Conservation (phyloP, 1,284 basidiomycete genomes). For the Pseudozyma pruni region DNA sequence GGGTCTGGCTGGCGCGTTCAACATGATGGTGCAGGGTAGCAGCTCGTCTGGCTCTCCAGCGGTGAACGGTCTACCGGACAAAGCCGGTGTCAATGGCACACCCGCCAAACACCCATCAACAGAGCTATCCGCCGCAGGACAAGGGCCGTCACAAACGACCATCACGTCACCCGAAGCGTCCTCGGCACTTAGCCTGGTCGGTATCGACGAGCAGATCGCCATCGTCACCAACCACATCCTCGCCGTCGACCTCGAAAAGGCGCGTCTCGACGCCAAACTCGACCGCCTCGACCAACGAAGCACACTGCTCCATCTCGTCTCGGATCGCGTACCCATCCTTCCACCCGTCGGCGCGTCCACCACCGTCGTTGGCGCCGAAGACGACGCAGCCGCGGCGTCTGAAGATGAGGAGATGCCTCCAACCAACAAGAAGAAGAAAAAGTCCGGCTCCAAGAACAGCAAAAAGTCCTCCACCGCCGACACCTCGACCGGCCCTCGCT, state of each 20-base stretch:
- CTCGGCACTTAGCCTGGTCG: constrained; percentile 12
- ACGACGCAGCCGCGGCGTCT: no score
- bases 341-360: constrained; percentile 22
- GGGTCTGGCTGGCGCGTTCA: constrained; percentile 9
- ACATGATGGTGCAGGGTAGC: neutral
- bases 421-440: constrained; percentile 23
- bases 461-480: constrained; percentile 11
- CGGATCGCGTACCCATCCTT: constrained; percentile 36
- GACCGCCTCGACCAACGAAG: constrained; percentile 41
- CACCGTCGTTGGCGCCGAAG: neutral
- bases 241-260: constrained; percentile 25
- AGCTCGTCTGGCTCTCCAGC: neutral
- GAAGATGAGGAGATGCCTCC: constrained; percentile 24
- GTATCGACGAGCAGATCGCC: constrained; percentile 13
- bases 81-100: constrained; percentile 1
- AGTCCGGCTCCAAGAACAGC: constrained; percentile 12
- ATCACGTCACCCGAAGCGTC: neutral
- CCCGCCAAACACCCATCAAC: neutral
- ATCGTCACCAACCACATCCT: constrained; percentile 16
- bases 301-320: constrained; percentile 36
- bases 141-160: no score
- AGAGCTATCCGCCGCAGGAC: no score
- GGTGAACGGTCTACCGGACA: neutral
- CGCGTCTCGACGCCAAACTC: constrained; percentile 23
- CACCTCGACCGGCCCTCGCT: constrained; percentile 22